These are phyloP conservation scores for Oryza longistaminata DNA, from an alignment of 176 grass and related monocot species.

Conservation along the genomic window DNA sequence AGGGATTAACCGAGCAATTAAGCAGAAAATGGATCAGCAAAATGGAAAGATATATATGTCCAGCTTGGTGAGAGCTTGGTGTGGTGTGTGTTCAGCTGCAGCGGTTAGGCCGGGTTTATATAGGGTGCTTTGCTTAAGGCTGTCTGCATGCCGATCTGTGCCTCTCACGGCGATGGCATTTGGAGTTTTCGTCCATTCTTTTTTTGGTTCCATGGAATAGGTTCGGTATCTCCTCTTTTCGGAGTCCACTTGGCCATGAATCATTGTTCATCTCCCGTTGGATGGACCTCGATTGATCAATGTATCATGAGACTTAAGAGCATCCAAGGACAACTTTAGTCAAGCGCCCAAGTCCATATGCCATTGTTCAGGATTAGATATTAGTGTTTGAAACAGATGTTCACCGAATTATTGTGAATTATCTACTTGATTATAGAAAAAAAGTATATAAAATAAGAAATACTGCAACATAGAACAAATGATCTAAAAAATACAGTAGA, in stretches of 20 bases:
- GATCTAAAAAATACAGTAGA: too few species aligned
- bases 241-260: neutral
- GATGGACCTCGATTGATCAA: neutral
- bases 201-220: constrained; percentile 24
- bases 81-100: neutral
- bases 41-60: neutral
- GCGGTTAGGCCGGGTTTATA: neutral
- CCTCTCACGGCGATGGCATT: neutral
- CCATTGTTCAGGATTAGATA: neutral
- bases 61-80: neutral
- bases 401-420: too few species aligned
- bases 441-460: too few species aligned
- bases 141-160: neutral
- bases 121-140: neutral
- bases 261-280: neutral
- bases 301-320: neutral
- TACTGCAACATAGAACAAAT: too few species aligned
- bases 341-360: neutral
- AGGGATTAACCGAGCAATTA: neutral
- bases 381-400: too few species aligned
- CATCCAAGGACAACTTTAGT: neutral
- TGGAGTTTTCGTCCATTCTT: constrained; percentile 27
- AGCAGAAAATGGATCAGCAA: neutral
- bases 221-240: neutral
- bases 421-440: too few species aligned